Evolutionary conservation across 768 basidiomycete species (phyloP), one percentile per base, ranked within the genome.

Genomic region (Lentinula detonsa): DNA sequence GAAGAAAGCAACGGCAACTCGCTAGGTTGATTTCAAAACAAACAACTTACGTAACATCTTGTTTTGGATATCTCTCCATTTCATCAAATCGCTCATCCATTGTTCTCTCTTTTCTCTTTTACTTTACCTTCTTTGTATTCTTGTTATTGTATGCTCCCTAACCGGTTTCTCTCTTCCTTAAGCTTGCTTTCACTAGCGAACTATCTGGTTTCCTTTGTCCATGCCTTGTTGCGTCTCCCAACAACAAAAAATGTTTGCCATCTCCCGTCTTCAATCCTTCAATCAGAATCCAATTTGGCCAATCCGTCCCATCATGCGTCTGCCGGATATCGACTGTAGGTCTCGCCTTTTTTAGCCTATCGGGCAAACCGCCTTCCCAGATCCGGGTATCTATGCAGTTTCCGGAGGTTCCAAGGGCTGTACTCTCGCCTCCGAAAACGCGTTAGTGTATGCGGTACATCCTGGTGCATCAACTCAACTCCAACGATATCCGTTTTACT

Each of bases 191-290:
- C 1, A 4, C 28, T 11, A 10, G 15, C 50, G 4, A 49, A 10
- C 8, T 16, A 4, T 18, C 4, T 51, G 1, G 6, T 31, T 51
- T 18, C 35, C 2, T 13, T 35, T 40, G 37, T 18, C 11, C 33
- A 33, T 10, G 31, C 18, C 33, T 23, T 56, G 21, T 56, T 21
- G 16, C 53, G 18, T n/a, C 16, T 56, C 39, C 55, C 40, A 5
- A 28, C 37, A 23, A 31, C 33, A 56, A 23, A 31, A 43, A 56
- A 28, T 11, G 23, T 54, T 54, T n/a, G 21, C 55, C 55, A 56
- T 56, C 55, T 56, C 23, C 16, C 55, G 55, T 56, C 39, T 56
- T n/a, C 54, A 55, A 55, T 37, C n/a, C 39, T 3, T 56, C 55
- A 56, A 56, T 56, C 55, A 56, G 21, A 28, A 31, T 40, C 39